These are phyloP conservation scores for Pseudogymnoascus destructans DNA, from an alignment of 2,329 filamentous ascomycete species.

Conservation along the genomic window DNA sequence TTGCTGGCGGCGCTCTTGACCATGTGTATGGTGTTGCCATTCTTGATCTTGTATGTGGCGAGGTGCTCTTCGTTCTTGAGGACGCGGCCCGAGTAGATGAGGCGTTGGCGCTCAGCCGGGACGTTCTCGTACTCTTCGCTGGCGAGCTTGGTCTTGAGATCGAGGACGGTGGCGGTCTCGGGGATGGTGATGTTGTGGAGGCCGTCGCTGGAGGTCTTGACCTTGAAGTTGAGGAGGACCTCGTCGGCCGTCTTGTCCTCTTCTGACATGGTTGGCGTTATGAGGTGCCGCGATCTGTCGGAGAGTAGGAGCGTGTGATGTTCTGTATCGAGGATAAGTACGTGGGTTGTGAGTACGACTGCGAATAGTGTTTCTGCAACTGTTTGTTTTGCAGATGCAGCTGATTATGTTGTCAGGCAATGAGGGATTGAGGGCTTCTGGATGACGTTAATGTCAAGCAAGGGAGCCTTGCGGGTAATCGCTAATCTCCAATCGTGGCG, in stretches of 20 bases:
- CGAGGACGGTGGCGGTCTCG: slow-evolving; percentile 61
- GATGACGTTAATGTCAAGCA: not conserved
- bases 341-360: not conserved
- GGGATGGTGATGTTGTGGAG: slow-evolving; percentile 74
- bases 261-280: slow-evolving; percentile 44
- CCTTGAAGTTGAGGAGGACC: slow-evolving; percentile 80
- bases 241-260: slow-evolving; percentile 46
- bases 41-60: slow-evolving; percentile 83
- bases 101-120: slow-evolving; percentile 73
- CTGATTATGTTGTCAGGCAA: not conserved
- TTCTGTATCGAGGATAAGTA: not conserved
- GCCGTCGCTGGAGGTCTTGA: slow-evolving; percentile 89
- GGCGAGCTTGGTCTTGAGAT: slow-evolving; percentile 83
- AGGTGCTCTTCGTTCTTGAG: slow-evolving; percentile 89
- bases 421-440: not conserved
- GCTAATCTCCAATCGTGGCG: not conserved
- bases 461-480: not conserved
- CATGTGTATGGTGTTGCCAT: slow-evolving; percentile 88
- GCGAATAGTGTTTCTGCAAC: not conserved
- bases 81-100: slow-evolving; percentile 95
- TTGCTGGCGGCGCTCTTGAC: slow-evolving; percentile 86
- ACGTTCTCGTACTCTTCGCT: slow-evolving; percentile 73
- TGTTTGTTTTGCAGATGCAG: not conserved
- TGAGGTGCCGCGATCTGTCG: not conserved
- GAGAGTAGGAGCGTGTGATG: not conserved